Evolutionary conservation across 495 filamentous ascomycete genomes (phyloP).

Genomic region (Parachaetomium inaequale): DNA sequence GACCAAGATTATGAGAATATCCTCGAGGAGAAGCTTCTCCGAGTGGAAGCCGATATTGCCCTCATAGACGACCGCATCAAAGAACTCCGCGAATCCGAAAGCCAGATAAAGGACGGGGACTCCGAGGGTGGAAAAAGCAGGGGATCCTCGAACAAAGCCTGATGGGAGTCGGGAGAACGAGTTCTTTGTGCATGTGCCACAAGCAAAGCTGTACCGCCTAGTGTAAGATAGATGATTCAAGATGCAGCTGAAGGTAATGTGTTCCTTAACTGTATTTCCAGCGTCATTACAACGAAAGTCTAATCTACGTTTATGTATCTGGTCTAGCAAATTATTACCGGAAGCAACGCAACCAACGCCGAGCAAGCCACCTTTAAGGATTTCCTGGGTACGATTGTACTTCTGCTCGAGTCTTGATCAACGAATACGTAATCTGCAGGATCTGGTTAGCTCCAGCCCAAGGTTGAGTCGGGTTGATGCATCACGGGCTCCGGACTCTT

Average conservation of each 20-base stretch:
- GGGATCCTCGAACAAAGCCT: background rate
- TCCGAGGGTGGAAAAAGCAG: background rate
- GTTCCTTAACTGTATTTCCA: background rate
- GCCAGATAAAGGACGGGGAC: background rate
- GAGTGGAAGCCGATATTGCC: constrained; percentile 79
- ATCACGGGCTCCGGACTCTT: background rate
- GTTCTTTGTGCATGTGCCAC: background rate
- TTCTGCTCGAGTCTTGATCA: background rate
- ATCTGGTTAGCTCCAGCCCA: background rate
- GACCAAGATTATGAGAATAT: constrained; percentile 76
- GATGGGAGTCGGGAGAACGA: background rate
- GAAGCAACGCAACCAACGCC: background rate
- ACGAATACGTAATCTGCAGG: background rate
- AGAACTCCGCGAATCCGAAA: constrained; percentile 39
- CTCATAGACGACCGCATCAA: constrained; percentile 81
- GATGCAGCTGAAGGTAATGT: background rate
- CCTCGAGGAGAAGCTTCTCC: constrained; percentile 71
- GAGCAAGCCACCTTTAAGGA: background rate
- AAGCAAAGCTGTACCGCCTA: background rate
- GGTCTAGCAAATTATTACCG: background rate
- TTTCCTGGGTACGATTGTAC: background rate
- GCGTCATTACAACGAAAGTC: background rate
- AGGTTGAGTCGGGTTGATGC: too few species aligned
- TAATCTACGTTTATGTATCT: background rate
- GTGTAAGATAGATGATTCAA: constrained; percentile 2